Evolutionary conservation across 2,329 filamentous ascomycete species (phyloP).

Genomic region (Graphilbum fragrans): DNA sequence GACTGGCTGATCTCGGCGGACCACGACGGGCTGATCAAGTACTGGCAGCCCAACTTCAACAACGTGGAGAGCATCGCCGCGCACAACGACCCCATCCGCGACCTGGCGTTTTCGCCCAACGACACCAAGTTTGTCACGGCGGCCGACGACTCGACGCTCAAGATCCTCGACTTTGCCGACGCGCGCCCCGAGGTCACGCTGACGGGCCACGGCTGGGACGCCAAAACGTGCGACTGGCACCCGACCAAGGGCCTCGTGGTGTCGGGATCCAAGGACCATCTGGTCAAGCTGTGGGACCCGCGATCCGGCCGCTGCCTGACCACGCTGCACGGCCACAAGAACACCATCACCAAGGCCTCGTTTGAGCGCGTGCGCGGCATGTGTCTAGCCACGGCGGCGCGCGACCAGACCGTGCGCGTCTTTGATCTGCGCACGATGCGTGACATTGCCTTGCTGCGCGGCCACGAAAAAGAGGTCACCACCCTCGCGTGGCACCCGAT

Average conservation of each 20-base stretch:
- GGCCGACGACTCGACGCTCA: conserved; percentile 83
- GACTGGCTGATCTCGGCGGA: conserved; percentile 96
- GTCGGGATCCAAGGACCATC: conserved; percentile 93
- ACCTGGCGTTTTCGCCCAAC: conserved; percentile 85
- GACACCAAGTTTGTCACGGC: conserved; percentile 95
- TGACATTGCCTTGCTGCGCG: conserved; percentile 84
- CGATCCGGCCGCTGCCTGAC: conserved; percentile 80
- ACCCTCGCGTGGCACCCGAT: conserved; percentile 90
- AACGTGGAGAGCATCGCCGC: conserved; percentile 92
- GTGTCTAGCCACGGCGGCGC: conserved; percentile 81
- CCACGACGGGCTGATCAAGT: conserved; percentile 91
- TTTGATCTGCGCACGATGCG: conserved; percentile 98
- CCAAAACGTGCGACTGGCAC: conserved; percentile 96
- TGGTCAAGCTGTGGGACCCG: conserved; percentile 98
- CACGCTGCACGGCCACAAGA: conserved; percentile 93
- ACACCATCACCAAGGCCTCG: conserved; percentile 83
- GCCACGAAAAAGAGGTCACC: conserved; percentile 92
- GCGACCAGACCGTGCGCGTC: conserved; percentile 84
- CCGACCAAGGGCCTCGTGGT: conserved; percentile 87
- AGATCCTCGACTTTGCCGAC: conserved; percentile 91
- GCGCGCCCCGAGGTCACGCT: conserved; percentile 73
- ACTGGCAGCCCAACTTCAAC: conserved; percentile 99
- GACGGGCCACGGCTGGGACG: conserved; percentile 95
- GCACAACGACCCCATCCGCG: conserved; percentile 79
- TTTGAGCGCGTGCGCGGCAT: conserved; percentile 80